Percentiles rank a stretch among this genome's conserved stretches.
Conservation (phyloP, 495 filamentous ascomycete genomes). For the Penicillium lagena region DNA sequence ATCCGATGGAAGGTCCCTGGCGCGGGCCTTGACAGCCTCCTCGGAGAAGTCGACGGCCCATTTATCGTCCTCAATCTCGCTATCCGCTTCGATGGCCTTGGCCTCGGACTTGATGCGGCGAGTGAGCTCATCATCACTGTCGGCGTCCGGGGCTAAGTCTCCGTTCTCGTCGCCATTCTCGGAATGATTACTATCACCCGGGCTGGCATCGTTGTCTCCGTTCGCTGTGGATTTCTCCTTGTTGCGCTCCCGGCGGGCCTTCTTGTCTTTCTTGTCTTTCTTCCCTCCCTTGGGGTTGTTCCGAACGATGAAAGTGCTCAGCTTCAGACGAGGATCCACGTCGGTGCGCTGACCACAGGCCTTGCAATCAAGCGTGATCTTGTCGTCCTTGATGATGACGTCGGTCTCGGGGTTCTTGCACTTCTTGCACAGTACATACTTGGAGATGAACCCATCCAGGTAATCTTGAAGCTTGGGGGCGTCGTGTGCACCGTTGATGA, state of each 20-base stretch:
- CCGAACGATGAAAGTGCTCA: slow-evolving; percentile 95
- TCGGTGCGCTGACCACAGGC: slow-evolving; percentile 90
- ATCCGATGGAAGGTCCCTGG: slow-evolving; percentile 81
- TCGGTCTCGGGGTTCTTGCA: slow-evolving; percentile 99
- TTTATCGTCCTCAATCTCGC: slow-evolving; percentile 72
- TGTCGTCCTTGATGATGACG: slow-evolving; percentile 85
- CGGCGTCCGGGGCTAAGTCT: slow-evolving; percentile 64
- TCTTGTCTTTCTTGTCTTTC: slow-evolving; percentile 89
- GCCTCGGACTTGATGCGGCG: slow-evolving; percentile 82
- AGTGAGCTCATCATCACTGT: slow-evolving; percentile 88
- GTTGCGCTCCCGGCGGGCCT: slow-evolving; percentile 69
- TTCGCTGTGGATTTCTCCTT: slow-evolving; percentile 56
- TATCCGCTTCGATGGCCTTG: slow-evolving; percentile 59
- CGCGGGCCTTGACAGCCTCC: slow-evolving; percentile 90
- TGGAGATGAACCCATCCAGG: slow-evolving; percentile 94
- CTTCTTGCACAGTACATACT: slow-evolving; percentile 98
- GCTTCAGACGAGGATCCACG: slow-evolving; percentile 88
- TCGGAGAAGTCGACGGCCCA: slow-evolving; percentile 95
- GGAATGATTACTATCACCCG: slow-evolving; percentile 67
- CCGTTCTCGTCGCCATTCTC: slow-evolving; percentile 60
- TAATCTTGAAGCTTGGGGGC: slow-evolving; percentile 94
- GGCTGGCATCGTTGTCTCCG: slow-evolving; percentile 62
- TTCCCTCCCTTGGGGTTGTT: slow-evolving; percentile 91
- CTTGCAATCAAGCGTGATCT: slow-evolving; percentile 93
- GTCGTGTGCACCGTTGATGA: slow-evolving; percentile 98